Conservation (phyloP, 202 grass and related monocot genomes). For the Brachypodium distachyon region DNA sequence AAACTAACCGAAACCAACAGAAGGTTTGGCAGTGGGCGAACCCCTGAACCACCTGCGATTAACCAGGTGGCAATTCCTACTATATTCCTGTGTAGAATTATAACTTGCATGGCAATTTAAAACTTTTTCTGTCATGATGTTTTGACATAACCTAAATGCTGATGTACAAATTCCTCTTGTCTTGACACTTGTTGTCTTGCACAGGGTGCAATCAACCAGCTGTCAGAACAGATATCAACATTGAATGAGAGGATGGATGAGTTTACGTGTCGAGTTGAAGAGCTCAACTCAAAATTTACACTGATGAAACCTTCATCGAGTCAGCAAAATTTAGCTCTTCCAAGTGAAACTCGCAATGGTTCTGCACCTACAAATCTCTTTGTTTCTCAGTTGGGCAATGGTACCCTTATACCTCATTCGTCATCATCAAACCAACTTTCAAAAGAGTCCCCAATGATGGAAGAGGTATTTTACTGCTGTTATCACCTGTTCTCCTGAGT, state of each 20-base stretch:
- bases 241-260: conserved; percentile 97
- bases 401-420: conserved; percentile 70
- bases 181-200: conserved; percentile 7
- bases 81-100: background rate
- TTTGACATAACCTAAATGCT: background rate
- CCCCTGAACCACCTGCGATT: conserved; percentile 43
- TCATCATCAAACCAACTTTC: conserved; percentile 66
- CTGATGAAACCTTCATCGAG: conserved; percentile 54
- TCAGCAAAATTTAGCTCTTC: conserved; percentile 65
- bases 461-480: conserved; percentile 60
- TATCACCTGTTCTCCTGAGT: background rate
- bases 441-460: conserved; percentile 65
- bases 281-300: conserved; percentile 76
- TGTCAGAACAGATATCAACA: conserved; percentile 87
- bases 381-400: conserved; percentile 86
- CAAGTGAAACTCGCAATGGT: conserved; percentile 71
- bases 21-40: conserved; percentile 49
- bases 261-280: conserved; percentile 85
- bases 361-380: conserved; percentile 69
- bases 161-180: background rate
- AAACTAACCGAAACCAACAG: conserved; percentile 59
- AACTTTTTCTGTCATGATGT: background rate
- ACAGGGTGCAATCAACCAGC: conserved; percentile 67
- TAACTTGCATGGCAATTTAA: background rate
- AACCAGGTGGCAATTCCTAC: conserved; percentile 50